Conservation (phyloP, 2,329 filamentous ascomycete species). For the Nemania sp. region DNA sequence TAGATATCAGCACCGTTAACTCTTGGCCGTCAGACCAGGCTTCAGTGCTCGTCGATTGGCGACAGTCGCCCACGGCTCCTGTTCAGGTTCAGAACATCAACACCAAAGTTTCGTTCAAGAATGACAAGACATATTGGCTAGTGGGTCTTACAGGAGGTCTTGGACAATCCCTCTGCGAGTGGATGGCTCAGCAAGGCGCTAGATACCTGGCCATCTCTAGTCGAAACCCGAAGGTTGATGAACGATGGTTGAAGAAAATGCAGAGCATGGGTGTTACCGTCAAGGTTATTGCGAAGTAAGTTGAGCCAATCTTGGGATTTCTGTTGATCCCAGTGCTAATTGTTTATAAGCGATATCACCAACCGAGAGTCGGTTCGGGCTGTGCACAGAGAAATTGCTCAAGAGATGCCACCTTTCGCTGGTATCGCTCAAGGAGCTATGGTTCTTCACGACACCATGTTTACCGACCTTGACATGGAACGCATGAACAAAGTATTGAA, state of each 20-base stretch:
- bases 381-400: slow-evolving; percentile 29
- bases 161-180: slow-evolving; percentile 19
- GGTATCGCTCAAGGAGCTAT: slow-evolving; percentile 46
- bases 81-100: slow-evolving; percentile 1
- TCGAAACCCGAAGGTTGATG: slow-evolving; percentile 18
- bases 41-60: neutral
- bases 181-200: slow-evolving; percentile 23
- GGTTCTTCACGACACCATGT: slow-evolving; percentile 41
- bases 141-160: slow-evolving; percentile 21
- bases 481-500: slow-evolving; percentile 36
- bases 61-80: neutral
- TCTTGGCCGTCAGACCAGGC: neutral
- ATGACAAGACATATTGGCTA: slow-evolving; percentile 19
- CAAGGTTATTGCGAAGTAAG: slow-evolving; percentile 4
- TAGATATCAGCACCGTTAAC: neutral
- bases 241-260: slow-evolving; percentile 8
- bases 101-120: neutral
- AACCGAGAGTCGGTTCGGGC: slow-evolving; percentile 9
- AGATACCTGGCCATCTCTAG: slow-evolving; percentile 18
- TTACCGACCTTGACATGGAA: slow-evolving; percentile 36
- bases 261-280: slow-evolving; percentile 3
- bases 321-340: neutral
- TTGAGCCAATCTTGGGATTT: neutral
- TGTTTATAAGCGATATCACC: slow-evolving; percentile 6
- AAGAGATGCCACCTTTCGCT: slow-evolving; percentile 40